Evolutionary conservation across 495 filamentous ascomycete genomes (phyloP), one percentile per base, ranked within the genome.

Genomic region (Penicillium coffeae): DNA sequence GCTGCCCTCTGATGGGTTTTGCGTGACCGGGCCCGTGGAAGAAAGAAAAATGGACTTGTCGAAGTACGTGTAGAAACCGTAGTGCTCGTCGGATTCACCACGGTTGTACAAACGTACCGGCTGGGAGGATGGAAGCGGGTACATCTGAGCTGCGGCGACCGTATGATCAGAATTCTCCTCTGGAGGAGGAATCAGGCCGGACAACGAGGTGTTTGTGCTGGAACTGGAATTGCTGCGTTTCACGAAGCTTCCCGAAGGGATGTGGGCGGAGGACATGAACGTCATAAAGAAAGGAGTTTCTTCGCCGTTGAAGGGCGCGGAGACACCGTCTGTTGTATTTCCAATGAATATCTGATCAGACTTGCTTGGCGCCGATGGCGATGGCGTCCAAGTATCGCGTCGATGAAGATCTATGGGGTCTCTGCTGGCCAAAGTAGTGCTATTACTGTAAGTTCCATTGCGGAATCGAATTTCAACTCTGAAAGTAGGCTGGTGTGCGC

Each of bases 51-150:
- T 89, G 4, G 87, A 87, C 54, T 89, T 88, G 65, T 91, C 83
- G 66, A 85, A 97, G 74, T 95, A 95, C 0, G 79, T 86, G 66
- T 95, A 96, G 68, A 96, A 96, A 8, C 88, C 89, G 66, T 94
- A 97, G 68, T 95, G 89, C 62, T 98, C 93, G 0, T 81, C 83
- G 2, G 77, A 69, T 27, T 83, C 66, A 15, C 84, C 90, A 18
- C 89, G 85, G 65, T 97, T 86, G 70, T 87, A 96, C 2, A 97
- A 78, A 2, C 86, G 83, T 13, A 97, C 65, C 0, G 89, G 93
- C 54, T 97, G 93, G 25, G 88, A 81, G 1, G 63, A 58, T 0
- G 88, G 79, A 35, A 81, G 75, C 0, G 86, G 82, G 46, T 75
- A 74, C 19, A 96, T 76, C n/a, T 73, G 77, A 21, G 86, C 85